Evolutionary conservation across 768 basidiomycete species (phyloP), one percentile per base, ranked within the genome.

Genomic region (Tephrocybe sp.): DNA sequence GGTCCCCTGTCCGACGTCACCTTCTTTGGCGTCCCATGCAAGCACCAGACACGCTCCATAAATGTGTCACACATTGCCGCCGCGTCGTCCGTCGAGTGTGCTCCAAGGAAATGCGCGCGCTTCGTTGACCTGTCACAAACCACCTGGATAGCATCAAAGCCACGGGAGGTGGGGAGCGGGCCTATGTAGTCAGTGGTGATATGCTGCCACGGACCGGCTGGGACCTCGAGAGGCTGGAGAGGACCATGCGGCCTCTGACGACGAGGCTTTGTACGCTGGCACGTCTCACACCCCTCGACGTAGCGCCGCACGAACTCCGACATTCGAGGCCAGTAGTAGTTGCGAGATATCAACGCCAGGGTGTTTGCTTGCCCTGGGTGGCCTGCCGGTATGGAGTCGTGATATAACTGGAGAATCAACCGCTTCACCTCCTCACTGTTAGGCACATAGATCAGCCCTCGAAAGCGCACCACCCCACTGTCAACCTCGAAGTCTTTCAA

Each of bases 391-490:
- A 21, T 44, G 0, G 43, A 45, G 65, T 53, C n/a, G 57, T 61
- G 21, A 29, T 50, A 58, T 67, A 71, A 46, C 68, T 70, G 24
- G 53, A 59, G 4, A 70, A 56, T 49, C 19, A 23, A 18, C 3
- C 42, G 13, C 2, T 27, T 8, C 12, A 56, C 36, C 5, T 56
- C 42, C 5, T 24, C 11, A 29, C 21, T 15, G 3, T 52, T 30
- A 11, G 43, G 50, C 1, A 56, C 42, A 46, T 56, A 56, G 36
- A 56, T 45, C 15, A 25, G 16, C 2, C 47, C 47, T 1, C 33
- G 47, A 38, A 53, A 57, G 13, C 22, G 15, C 57, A 44, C 69
- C 44, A 33, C 5, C 7, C 21, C 44, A 10, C 15, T 19, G 4
- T 43, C 40, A n/a, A 58, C 56, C 0, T 12, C 11, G 23, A 5